A percentile compares a stretch with the other conserved stretches of the same genome.
These are phyloP conservation scores for Gaertneriomyces sp. DNA, from an alignment of 192 early-diverging fungal species.

Conservation along the genomic window DNA sequence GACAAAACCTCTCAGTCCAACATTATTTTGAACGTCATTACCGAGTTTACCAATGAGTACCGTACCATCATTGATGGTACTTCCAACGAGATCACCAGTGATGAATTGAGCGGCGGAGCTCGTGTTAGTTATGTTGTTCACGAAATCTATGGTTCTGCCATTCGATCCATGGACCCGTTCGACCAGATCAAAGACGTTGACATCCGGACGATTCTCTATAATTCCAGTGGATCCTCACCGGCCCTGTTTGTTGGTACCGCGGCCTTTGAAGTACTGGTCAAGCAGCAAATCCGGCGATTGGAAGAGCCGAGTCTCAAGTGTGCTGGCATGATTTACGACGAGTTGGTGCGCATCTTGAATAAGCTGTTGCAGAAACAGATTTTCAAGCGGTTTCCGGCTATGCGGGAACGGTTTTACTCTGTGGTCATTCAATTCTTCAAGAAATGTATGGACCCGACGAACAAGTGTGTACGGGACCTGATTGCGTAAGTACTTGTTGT, in stretches of 20 bases:
- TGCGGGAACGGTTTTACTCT: conserved; percentile 88
- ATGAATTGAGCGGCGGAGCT: conserved; percentile 96
- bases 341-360: conserved; percentile 91
- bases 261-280: conserved; percentile 96
- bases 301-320: conserved; percentile 98
- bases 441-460: conserved; percentile 83
- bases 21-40: conserved; percentile 93
- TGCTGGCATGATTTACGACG: conserved; percentile 94
- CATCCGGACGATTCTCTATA: conserved; percentile 98
- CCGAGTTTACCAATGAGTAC: conserved; percentile 98
- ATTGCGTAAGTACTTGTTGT: conserved; percentile 59
- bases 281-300: conserved; percentile 97
- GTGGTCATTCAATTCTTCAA: conserved; percentile 92
- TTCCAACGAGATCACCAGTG: conserved; percentile 87
- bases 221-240: conserved; percentile 94
- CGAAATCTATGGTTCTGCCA: conserved; percentile 87
- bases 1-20: conserved; percentile 72
- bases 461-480: conserved; percentile 90
- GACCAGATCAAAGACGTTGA: conserved; percentile 99
- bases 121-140: conserved; percentile 99
- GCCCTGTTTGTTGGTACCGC: conserved; percentile 97
- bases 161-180: conserved; percentile 95
- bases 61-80: conserved; percentile 94
- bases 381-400: conserved; percentile 94
- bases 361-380: conserved; percentile 86